A percentile compares a stretch with the other conserved stretches of the same genome.
These are phyloP conservation scores for Guyanaporus albipodus DNA, from an alignment of 768 basidiomycete species.

Conservation along the genomic window DNA sequence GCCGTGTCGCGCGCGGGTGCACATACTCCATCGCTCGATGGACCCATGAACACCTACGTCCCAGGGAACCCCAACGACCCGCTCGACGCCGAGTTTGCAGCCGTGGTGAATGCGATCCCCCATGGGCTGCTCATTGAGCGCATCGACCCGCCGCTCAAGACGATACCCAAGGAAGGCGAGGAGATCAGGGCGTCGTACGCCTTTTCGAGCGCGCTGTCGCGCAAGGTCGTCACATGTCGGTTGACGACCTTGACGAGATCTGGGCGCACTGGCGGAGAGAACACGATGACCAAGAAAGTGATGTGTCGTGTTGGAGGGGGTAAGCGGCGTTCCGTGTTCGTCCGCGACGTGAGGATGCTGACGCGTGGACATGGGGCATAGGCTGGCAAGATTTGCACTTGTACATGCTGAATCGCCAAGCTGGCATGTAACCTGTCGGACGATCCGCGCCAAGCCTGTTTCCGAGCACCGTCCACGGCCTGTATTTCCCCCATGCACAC, in stretches of 20 bases:
- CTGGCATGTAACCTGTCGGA: slow-evolving; percentile 45
- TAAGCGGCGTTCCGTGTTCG: slow-evolving; percentile 32
- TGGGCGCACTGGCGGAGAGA: slow-evolving; percentile 38
- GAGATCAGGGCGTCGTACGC: slow-evolving; percentile 84
- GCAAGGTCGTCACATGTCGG: slow-evolving; percentile 75
- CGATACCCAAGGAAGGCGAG: slow-evolving; percentile 64
- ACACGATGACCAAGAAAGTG: slow-evolving; percentile 68
- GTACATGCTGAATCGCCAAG: slow-evolving; percentile 74
- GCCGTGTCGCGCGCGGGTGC: slow-evolving; percentile 63
- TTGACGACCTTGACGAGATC: slow-evolving; percentile 73
- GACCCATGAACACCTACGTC: slow-evolving; percentile 57
- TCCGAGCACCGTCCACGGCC: too few species aligned
- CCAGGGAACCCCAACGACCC: slow-evolving; percentile 71
- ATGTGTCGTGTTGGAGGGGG: slow-evolving; percentile 91
- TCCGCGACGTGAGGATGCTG: neutral
- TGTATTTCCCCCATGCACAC: slow-evolving; percentile 12
- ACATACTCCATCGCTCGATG: slow-evolving; percentile 55
- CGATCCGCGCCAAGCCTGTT: too few species aligned
- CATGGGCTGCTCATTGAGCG: slow-evolving; percentile 79
- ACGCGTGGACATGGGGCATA: slow-evolving; percentile 20
- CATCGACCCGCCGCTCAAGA: slow-evolving; percentile 70
- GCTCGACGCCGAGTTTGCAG: slow-evolving; percentile 75
- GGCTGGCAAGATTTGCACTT: slow-evolving; percentile 80
- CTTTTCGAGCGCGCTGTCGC: slow-evolving; percentile 66
- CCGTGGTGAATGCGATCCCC: slow-evolving; percentile 67